Percentiles rank a stretch among this genome's conserved stretches.
Conservation (phyloP, 257 asterid genomes). For the Petrea volubilis region DNA sequence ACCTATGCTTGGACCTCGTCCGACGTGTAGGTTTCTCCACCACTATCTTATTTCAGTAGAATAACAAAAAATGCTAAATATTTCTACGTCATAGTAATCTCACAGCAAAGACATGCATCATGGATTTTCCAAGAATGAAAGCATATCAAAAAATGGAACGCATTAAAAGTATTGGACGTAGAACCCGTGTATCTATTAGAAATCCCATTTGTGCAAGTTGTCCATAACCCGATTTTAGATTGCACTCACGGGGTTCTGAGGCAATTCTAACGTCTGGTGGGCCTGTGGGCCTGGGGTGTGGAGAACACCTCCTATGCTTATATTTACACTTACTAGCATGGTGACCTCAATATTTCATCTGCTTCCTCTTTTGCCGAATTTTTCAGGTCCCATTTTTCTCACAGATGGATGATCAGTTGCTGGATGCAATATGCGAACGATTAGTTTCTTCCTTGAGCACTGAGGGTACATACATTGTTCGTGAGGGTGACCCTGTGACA, state of each 20-base stretch:
- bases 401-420: constrained; percentile 93
- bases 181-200: too few relatives aligned
- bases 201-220: too few relatives aligned
- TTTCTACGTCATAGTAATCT: neutral
- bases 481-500: constrained; percentile 94
- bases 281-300: neutral
- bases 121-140: too few relatives aligned
- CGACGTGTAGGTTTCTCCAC: constrained; percentile 63
- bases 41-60: constrained; percentile 6
- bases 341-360: constrained; percentile 3
- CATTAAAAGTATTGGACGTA: too few relatives aligned
- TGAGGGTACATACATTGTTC: constrained; percentile 76
- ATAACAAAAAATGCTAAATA: too few relatives aligned
- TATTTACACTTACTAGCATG: neutral
- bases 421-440: constrained; percentile 91
- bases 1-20: constrained; percentile 95
- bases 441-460: constrained; percentile 82
- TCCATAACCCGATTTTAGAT: too few relatives aligned
- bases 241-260: too few relatives aligned
- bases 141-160: too few relatives aligned
- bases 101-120: too few relatives aligned
- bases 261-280: too few relatives aligned
- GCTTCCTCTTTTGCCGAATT: neutral
- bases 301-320: neutral
- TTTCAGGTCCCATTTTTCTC: constrained; percentile 88